phyloP scores from a whole-genome alignment of 805 yeast genomes.

The Clavispora fructus region DNA sequence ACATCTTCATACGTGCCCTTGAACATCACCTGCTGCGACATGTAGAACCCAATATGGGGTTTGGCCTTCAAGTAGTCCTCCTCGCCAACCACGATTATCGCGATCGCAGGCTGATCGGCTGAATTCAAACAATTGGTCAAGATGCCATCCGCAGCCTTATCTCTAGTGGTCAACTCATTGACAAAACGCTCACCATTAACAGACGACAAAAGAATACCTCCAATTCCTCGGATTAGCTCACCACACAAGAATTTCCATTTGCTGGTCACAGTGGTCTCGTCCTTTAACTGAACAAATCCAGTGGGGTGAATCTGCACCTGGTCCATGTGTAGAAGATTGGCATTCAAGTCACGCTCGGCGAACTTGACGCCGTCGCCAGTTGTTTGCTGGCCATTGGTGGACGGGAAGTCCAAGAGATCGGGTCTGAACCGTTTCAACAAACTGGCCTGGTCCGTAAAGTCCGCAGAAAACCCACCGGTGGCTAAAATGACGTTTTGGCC shows the following conservation, averaged over 20 bases:
- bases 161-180: slow-evolving; percentile 52
- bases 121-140: slow-evolving; percentile 19
- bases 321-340: slow-evolving; percentile 51
- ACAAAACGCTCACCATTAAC: slow-evolving; percentile 45
- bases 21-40: slow-evolving; percentile 20
- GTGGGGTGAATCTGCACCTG: slow-evolving; percentile 61
- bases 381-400: slow-evolving; percentile 53
- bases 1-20: slow-evolving; percentile 20
- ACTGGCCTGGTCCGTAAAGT: slow-evolving; percentile 27
- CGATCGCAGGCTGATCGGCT: slow-evolving; percentile 11
- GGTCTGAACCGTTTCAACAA: slow-evolving; percentile 41
- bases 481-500: slow-evolving; percentile 41
- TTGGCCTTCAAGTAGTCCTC: slow-evolving; percentile 41
- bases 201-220: slow-evolving; percentile 48
- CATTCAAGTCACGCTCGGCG: slow-evolving; percentile 40
- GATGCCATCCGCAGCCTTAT: slow-evolving; percentile 44
- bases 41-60: slow-evolving; percentile 49
- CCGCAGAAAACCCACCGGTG: slow-evolving; percentile 56
- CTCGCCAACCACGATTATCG: slow-evolving; percentile 33
- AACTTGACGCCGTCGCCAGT: slow-evolving; percentile 55
- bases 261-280: slow-evolving; percentile 32
- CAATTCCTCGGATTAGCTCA: slow-evolving; percentile 55
- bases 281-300: slow-evolving; percentile 41
- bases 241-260: slow-evolving; percentile 56
- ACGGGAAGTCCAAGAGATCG: slow-evolving; percentile 41